phyloP scores from a whole-genome alignment of 2,329 filamentous ascomycete species.

The Penicillium sp. region DNA sequence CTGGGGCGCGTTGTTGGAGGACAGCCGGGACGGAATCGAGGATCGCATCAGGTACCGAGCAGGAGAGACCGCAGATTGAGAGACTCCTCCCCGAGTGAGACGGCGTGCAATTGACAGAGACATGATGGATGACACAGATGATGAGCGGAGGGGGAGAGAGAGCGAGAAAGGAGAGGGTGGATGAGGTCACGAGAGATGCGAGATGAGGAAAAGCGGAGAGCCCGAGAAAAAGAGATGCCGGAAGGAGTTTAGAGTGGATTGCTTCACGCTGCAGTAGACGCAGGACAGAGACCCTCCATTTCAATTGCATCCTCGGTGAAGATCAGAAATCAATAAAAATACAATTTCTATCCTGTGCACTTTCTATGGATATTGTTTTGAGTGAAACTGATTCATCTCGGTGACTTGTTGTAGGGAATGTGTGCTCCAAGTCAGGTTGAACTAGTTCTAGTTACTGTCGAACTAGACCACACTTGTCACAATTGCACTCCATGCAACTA shows the following conservation, averaged over 20 bases:
- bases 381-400: too few relatives aligned
- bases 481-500: not conserved
- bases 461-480: conserved; percentile 5
- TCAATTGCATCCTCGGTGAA: too few relatives aligned
- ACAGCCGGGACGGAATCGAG: conserved; percentile 14
- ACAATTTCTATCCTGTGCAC: too few relatives aligned
- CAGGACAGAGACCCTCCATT: too few relatives aligned
- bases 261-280: too few relatives aligned
- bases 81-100: conserved; percentile 11
- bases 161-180: not conserved
- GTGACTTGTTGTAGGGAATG: too few relatives aligned
- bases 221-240: not conserved
- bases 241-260: too few relatives aligned
- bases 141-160: not conserved
- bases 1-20: conserved; percentile 11
- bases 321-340: too few relatives aligned
- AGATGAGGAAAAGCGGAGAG: too few relatives aligned
- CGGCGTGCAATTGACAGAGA: conserved; percentile 13
- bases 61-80: conserved; percentile 8
- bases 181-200: not conserved
- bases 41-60: conserved; percentile 8
- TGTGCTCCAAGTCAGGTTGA: not conserved
- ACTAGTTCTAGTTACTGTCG: not conserved
- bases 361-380: too few relatives aligned
- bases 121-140: conserved; percentile 4